phyloP scores from a whole-genome alignment of 75 land plant genomes.

The Isoetes taiwanensis region DNA sequence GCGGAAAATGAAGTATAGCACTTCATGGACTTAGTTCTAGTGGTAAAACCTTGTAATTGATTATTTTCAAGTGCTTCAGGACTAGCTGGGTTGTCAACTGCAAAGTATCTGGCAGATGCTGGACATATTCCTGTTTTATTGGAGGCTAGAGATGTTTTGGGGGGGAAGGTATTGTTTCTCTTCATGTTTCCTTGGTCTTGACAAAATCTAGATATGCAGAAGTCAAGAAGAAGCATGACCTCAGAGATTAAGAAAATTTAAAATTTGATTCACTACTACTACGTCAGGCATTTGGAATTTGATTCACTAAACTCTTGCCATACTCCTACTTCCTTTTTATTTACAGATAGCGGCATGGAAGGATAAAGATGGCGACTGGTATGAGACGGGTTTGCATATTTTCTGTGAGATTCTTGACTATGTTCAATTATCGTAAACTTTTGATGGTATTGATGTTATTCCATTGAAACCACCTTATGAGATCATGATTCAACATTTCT shows the following conservation, averaged over 20 bases:
- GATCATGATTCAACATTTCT: neutral
- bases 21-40: neutral
- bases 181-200: neutral
- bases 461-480: no score
- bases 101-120: slow-evolving; percentile 92
- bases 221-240: no score
- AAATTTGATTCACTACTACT: neutral
- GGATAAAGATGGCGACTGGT: slow-evolving; percentile 98
- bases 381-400: slow-evolving; percentile 98
- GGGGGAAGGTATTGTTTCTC: slow-evolving; percentile 99
- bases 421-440: no score
- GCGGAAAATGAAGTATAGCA: neutral
- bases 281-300: neutral
- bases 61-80: slow-evolving; percentile 32
- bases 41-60: neutral
- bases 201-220: neutral
- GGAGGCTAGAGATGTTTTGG: slow-evolving; percentile 93
- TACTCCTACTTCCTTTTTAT: no score
- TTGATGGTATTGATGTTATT: no score
- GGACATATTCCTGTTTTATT: slow-evolving; percentile 86
- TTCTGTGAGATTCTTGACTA: slow-evolving; percentile 66
- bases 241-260: neutral
- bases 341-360: slow-evolving; percentile 94
- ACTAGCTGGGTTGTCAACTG: slow-evolving; percentile 90
- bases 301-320: neutral